These are phyloP conservation scores for Tinospora cordifolia DNA, from an alignment of 164 flowering plant species.

Conservation along the genomic window DNA sequence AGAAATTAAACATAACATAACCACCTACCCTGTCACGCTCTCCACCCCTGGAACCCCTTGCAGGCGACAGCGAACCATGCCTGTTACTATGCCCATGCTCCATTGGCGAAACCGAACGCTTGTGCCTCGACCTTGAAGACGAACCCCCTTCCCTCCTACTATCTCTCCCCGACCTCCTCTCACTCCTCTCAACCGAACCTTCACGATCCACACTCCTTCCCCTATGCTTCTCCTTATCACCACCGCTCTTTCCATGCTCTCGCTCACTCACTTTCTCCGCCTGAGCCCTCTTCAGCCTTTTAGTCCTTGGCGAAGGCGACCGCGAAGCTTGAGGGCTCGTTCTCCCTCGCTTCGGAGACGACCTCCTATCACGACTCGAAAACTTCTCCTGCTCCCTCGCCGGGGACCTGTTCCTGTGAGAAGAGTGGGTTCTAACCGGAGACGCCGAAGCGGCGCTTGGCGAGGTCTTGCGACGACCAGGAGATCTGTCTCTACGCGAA, in stretches of 20 bases:
- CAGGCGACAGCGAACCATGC: slow-evolving; percentile 48
- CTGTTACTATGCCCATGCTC: slow-evolving; percentile 35
- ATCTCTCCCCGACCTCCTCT: slow-evolving; percentile 41
- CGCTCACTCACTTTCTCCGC: slow-evolving; percentile 21
- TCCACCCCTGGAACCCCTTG: slow-evolving; percentile 27
- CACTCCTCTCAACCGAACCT: slow-evolving; percentile 25
- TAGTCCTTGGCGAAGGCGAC: slow-evolving; percentile 56
- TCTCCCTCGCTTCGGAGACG: slow-evolving; percentile 24
- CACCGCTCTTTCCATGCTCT: slow-evolving; percentile 12
- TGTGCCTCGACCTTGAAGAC: slow-evolving; percentile 35
- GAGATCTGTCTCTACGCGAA: slow-evolving; percentile 41
- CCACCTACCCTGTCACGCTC: slow-evolving; percentile 69
- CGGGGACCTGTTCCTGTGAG: slow-evolving; percentile 20
- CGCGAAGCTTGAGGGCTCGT: slow-evolving; percentile 21
- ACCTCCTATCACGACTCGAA: slow-evolving; percentile 16
- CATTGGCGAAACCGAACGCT: slow-evolving; percentile 44
- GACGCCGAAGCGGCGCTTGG: slow-evolving; percentile 27
- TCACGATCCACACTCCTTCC: slow-evolving; percentile 31
- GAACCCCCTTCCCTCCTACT: slow-evolving; percentile 23
- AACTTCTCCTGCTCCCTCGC: slow-evolving; percentile 19
- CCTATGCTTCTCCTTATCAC: slow-evolving; percentile 26
- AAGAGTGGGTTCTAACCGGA: slow-evolving; percentile 25
- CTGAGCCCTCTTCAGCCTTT: slow-evolving; percentile 39
- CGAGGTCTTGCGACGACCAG: slow-evolving; percentile 33
- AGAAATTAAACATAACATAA: slow-evolving; percentile 25